Conservation (phyloP, 2,329 filamentous ascomycete species). For the Neospermospora avenae region DNA sequence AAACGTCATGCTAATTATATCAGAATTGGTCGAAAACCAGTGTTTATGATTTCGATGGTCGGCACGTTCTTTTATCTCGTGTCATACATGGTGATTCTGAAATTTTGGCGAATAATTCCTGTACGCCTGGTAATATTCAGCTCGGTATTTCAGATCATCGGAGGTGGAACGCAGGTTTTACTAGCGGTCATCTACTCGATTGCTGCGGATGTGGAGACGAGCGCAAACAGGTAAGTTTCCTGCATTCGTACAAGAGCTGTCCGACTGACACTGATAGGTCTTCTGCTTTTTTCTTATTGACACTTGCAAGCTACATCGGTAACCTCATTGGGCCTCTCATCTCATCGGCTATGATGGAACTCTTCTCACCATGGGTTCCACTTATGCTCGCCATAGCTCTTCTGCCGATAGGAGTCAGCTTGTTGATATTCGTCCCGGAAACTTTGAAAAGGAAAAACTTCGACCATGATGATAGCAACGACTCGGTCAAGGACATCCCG, state of each 20-base stretch:
- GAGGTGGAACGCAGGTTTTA: slow-evolving; percentile 1
- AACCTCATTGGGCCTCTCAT: slow-evolving; percentile 4
- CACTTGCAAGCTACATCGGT: neutral
- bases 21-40: slow-evolving; percentile 7
- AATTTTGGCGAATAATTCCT: slow-evolving; percentile 4
- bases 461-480: neutral
- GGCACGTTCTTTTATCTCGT: neutral
- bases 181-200: slow-evolving; percentile 5
- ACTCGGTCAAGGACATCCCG: neutral
- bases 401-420: slow-evolving; percentile 1
- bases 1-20: neutral
- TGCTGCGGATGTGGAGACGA: slow-evolving; percentile 5
- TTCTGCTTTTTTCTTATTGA: slow-evolving; percentile 1
- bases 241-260: too few species aligned
- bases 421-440: slow-evolving; percentile 7
- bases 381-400: neutral
- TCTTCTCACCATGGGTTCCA: slow-evolving; percentile 2
- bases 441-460: neutral
- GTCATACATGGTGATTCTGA: neutral
- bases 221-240: neutral
- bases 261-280: neutral
- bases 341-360: neutral
- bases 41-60: slow-evolving; percentile 2
- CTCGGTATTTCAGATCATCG: slow-evolving; percentile 3
- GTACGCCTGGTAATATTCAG: slow-evolving; percentile 2